Base-by-base conservation (phyloP, 1,139 yeast genomes). In the Lodderomyces elongisporus region DNA sequence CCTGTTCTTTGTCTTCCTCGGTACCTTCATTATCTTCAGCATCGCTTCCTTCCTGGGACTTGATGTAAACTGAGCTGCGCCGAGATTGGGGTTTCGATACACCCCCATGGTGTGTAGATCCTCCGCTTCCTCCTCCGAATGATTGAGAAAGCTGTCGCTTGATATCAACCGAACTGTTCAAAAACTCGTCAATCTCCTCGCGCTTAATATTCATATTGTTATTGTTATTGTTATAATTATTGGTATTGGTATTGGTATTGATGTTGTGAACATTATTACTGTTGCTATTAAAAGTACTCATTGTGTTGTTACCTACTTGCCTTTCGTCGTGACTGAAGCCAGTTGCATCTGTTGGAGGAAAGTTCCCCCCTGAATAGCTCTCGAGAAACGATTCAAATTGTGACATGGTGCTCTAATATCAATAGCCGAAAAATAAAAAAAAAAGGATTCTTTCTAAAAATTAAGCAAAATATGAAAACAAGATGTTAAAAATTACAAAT, bases 111-210 rank as follows among this genome's bases (percentile, higher is more conserved):
- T 66, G 65, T 22, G 51, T 51, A 16, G 64, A 64, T 25, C 55
- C 54, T 14, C 35, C 32, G n/a, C 55, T 58, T 4, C 36, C 33
- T 18, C 25, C 31, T 28, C 38, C 29, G 32, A 66, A 52, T 17
- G 71, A 63, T 43, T 64, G 72, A 16, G 69, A 61, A 17, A 68
- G 53, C 45, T 65, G 72, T 37, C 57, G 60, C 43, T 62, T 64
- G 40, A 65, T 62, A 41, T 64, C 71, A 14, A 54, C 44, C 8
- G 68, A 59, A 32, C 55, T 51, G 38, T 60, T 54, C 28, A 59
- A 49, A 14, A 62, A 45, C 13, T 51, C 50, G 27, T 55, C 59
- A n/a, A 52, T 49, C 22, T 51, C 51, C 20, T 62, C 66, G n/a
- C 45, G 45, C 30, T 55, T 58, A 24, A 60, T 45, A 30, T 51